Conservation (phyloP, 768 basidiomycete genomes). For the Clitopilus passeckerianus region DNA sequence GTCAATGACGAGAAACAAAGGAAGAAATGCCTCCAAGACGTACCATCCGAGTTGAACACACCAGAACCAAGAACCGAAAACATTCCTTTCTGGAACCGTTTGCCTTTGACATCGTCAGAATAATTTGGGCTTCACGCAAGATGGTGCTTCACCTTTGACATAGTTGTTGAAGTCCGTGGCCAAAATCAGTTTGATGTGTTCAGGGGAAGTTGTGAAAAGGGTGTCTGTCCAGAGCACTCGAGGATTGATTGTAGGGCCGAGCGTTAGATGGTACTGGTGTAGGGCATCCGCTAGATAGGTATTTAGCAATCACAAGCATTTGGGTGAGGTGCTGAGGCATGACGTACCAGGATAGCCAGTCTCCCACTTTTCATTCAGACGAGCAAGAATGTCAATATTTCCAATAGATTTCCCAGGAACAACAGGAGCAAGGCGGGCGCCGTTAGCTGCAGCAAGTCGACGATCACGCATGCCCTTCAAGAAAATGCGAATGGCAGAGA, state of each 20-base stretch:
- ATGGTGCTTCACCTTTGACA: constrained; percentile 40
- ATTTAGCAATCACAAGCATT: neutral
- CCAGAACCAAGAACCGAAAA: constrained; percentile 53
- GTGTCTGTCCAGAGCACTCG: constrained; percentile 39
- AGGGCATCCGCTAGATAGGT: constrained; percentile 36
- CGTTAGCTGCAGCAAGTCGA: constrained; percentile 34
- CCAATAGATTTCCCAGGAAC: constrained; percentile 34
- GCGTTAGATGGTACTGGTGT: constrained; percentile 21
- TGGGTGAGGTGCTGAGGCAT: neutral
- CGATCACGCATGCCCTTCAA: constrained; percentile 21
- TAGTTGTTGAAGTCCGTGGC: constrained; percentile 56
- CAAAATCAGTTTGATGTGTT: constrained; percentile 53
- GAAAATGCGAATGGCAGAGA: constrained; percentile 23
- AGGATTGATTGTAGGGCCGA: constrained; percentile 42
- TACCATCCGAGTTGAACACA: constrained; percentile 67
- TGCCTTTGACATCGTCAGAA: constrained; percentile 21
- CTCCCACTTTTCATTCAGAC: constrained; percentile 28
- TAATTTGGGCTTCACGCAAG: neutral
- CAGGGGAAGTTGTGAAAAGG: constrained; percentile 44
- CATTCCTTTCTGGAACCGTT: constrained; percentile 38
- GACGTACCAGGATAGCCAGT: constrained; percentile 46
- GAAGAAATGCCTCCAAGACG: constrained; percentile 9
- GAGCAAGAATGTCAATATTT: constrained; percentile 38
- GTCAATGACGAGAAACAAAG: neutral
- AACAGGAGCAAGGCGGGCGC: constrained; percentile 38